phyloP scores from a whole-genome alignment of 495 filamentous ascomycete species.

The Trichoderma orchidacearum region DNA sequence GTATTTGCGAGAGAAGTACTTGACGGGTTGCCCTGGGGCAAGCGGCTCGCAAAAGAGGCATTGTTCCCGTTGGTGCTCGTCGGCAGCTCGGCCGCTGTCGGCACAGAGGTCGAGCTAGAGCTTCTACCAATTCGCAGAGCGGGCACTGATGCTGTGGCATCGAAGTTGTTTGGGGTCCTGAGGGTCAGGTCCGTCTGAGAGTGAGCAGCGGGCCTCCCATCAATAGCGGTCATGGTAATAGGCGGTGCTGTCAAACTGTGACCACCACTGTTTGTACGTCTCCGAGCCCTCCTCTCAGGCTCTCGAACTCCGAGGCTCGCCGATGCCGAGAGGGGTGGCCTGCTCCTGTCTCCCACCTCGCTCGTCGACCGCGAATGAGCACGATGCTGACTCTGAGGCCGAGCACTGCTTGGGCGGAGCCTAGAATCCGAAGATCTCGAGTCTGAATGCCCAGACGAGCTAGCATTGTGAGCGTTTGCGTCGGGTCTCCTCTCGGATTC shows the following conservation, averaged over 20 bases:
- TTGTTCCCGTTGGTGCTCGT: background rate
- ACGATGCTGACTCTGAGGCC: slow-evolving; percentile 25
- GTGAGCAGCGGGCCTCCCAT: slow-evolving; percentile 29
- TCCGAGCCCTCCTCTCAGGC: slow-evolving; percentile 21
- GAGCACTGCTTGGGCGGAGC: background rate
- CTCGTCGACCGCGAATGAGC: slow-evolving; percentile 25
- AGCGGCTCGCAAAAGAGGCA: background rate
- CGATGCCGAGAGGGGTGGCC: slow-evolving; percentile 30
- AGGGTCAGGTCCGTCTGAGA: slow-evolving; percentile 49
- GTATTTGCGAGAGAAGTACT: background rate
- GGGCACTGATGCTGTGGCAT: slow-evolving; percentile 11
- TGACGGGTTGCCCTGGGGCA: background rate
- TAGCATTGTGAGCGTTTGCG: slow-evolving; percentile 9
- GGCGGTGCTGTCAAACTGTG: slow-evolving; percentile 25
- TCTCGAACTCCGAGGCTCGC: slow-evolving; percentile 30
- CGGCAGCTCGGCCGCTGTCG: background rate
- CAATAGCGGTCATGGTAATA: slow-evolving; percentile 20
- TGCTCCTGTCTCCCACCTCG: slow-evolving; percentile 15
- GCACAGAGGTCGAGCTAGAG: slow-evolving; percentile 15
- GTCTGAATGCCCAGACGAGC: background rate
- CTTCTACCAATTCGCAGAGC: slow-evolving; percentile 27
- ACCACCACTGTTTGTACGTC: slow-evolving; percentile 23
- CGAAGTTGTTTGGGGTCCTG: slow-evolving; percentile 22
- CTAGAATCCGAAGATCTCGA: background rate
- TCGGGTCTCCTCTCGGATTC: slow-evolving; percentile 28